Conservation (phyloP, 2,329 filamentous ascomycete species). For the Thielaviopsis euricoi region DNA sequence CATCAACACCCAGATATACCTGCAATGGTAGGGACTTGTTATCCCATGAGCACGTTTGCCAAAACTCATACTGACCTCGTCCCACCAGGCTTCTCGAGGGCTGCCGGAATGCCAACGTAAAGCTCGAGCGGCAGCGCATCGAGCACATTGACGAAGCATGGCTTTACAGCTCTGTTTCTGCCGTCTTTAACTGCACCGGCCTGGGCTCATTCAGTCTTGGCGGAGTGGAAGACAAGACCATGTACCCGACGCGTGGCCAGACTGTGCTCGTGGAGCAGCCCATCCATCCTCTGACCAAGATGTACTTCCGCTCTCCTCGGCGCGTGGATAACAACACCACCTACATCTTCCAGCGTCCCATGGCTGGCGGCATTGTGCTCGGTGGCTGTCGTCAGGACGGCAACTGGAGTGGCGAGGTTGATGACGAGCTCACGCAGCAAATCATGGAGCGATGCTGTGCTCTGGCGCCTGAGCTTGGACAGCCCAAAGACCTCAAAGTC, state of each 20-base stretch:
- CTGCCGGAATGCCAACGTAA: constrained; percentile 49
- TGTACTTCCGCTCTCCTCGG: constrained; percentile 26
- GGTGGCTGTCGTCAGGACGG: constrained; percentile 20
- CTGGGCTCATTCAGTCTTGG: constrained; percentile 53
- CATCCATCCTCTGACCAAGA: constrained; percentile 20
- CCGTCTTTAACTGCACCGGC: constrained; percentile 62
- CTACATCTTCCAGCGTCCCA: constrained; percentile 27
- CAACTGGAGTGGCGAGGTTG: constrained; percentile 19
- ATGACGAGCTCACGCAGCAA: constrained; percentile 18
- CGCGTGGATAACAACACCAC: constrained; percentile 25
- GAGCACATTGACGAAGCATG: constrained; percentile 50
- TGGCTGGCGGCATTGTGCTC: constrained; percentile 20
- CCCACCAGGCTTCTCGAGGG: constrained; percentile 42
- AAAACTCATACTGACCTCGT: background rate
- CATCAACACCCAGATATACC: constrained; percentile 59
- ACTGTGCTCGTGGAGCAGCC: constrained; percentile 23
- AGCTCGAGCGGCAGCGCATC: constrained; percentile 41
- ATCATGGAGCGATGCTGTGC: constrained; percentile 21
- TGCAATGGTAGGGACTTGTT: constrained; percentile 45
- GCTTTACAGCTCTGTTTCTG: constrained; percentile 29
- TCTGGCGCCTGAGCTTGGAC: constrained; percentile 20
- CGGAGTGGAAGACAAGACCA: constrained; percentile 53
- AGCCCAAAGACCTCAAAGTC: constrained; percentile 19
- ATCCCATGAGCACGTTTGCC: background rate
- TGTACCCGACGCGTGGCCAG: constrained; percentile 41